These are phyloP conservation scores for Cladosporium sp. DNA, from an alignment of 2,329 filamentous ascomycete genomes.

Conservation along the genomic window DNA sequence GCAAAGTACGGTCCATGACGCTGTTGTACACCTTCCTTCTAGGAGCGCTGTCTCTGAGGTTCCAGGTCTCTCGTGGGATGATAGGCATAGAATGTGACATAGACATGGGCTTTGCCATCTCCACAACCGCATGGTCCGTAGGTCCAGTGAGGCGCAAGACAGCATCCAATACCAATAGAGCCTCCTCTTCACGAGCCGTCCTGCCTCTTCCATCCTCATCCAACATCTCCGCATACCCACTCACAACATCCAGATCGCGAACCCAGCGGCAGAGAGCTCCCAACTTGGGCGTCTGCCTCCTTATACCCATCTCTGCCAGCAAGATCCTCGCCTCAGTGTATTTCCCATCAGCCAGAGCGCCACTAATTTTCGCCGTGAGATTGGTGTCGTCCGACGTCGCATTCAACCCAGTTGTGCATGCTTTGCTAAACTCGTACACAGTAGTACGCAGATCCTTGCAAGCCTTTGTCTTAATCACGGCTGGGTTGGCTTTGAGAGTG, in stretches of 20 bases:
- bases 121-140: slow-evolving; percentile 40
- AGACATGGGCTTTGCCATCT: slow-evolving; percentile 26
- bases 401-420: slow-evolving; percentile 64
- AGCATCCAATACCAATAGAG: slow-evolving; percentile 60
- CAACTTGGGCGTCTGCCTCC: slow-evolving; percentile 61
- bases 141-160: slow-evolving; percentile 61
- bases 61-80: slow-evolving; percentile 58
- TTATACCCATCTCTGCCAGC: slow-evolving; percentile 66
- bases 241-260: slow-evolving; percentile 65
- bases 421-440: slow-evolving; percentile 65
- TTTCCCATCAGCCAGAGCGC: slow-evolving; percentile 61
- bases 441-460: slow-evolving; percentile 64
- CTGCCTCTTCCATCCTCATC: slow-evolving; percentile 41
- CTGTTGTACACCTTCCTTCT: slow-evolving; percentile 50
- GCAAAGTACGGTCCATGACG: slow-evolving; percentile 56
- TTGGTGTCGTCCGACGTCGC: slow-evolving; percentile 56
- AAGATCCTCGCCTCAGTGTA: slow-evolving; percentile 62
- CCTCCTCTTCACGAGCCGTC: slow-evolving; percentile 48
- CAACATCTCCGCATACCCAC: slow-evolving; percentile 57
- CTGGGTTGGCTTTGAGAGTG: slow-evolving; percentile 55
- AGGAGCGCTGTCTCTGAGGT: slow-evolving; percentile 46
- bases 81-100: slow-evolving; percentile 44
- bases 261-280: slow-evolving; percentile 70
- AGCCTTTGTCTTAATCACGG: slow-evolving; percentile 62
- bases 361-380: slow-evolving; percentile 63